Percentiles rank a stretch among this genome's conserved stretches.
These are phyloP conservation scores for Ligustrum vulgare DNA, from an alignment of 257 asterid genomes.

Conservation along the genomic window DNA sequence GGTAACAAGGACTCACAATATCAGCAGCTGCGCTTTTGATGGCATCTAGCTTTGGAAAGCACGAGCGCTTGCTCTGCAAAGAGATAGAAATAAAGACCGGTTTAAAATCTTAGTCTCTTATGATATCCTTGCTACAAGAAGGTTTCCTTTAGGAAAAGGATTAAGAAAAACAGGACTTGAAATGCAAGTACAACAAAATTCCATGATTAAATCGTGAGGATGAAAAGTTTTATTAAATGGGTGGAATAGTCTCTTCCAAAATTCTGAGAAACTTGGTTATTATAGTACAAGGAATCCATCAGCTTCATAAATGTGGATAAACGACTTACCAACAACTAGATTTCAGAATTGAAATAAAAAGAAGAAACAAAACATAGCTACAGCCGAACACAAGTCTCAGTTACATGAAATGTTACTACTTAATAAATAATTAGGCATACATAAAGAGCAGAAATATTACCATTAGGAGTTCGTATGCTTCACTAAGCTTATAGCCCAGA, in stretches of 20 bases:
- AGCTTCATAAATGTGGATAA: background rate
- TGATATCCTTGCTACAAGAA: background rate
- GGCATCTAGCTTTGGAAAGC: constrained; percentile 88
- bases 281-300: background rate
- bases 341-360: background rate
- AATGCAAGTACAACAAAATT: background rate
- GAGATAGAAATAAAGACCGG: constrained; percentile 17
- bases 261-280: background rate
- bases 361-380: background rate
- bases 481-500: constrained; percentile 70
- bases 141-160: background rate
- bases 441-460: constrained; percentile 37
- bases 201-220: background rate
- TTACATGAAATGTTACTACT: background rate
- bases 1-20: constrained; percentile 58
- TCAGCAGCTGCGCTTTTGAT: constrained; percentile 92
- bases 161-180: background rate
- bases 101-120: background rate
- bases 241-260: background rate
- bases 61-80: constrained; percentile 80
- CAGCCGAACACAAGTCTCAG: background rate
- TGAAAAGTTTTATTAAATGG: background rate
- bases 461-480: constrained; percentile 70
- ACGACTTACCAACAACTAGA: background rate
- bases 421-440: background rate